Evolutionary conservation across 257 asterid genomes (phyloP).

Genomic region (Coffea canephora): DNA sequence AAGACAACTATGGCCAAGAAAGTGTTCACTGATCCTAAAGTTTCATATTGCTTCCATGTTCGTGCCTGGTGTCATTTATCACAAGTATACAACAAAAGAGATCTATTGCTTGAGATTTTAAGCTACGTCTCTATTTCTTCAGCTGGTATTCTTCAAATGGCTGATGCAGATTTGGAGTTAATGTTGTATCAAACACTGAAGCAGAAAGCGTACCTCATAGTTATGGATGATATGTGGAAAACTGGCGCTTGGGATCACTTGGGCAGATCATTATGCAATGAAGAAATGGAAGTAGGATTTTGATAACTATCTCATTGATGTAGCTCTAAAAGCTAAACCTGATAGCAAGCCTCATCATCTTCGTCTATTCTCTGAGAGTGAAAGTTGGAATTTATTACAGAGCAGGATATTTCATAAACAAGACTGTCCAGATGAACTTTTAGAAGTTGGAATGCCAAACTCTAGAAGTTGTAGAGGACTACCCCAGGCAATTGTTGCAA

Average conservation of each 20-base stretch:
- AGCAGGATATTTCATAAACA: not conserved
- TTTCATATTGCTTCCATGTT: too few species aligned
- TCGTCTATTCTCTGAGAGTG: not conserved
- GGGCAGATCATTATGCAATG: not conserved
- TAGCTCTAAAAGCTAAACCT: slow-evolving; percentile 12
- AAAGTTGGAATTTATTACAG: slow-evolving; percentile 22
- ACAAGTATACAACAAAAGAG: not conserved
- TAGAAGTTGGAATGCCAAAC: not conserved
- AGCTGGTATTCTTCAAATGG: not conserved
- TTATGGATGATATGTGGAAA: slow-evolving; percentile 22
- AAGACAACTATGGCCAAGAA: too few species aligned
- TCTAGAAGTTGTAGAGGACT: not conserved
- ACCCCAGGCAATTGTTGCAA: too few species aligned
- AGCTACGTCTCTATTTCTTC: not conserved
- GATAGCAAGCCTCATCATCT: not conserved
- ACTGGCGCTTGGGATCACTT: not conserved
- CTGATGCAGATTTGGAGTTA: not conserved
- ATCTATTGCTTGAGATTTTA: slow-evolving; percentile 15
- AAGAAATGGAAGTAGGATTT: not conserved
- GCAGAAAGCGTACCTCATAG: slow-evolving; percentile 4
- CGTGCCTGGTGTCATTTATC: slow-evolving; percentile 7
- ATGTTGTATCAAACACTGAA: not conserved
- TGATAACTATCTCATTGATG: slow-evolving; percentile 6
- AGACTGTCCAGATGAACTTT: not conserved
- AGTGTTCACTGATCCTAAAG: too few species aligned